These are phyloP conservation scores for Beta vulgaris DNA, from an alignment of 148 eudicot species.

Conservation along the genomic window DNA sequence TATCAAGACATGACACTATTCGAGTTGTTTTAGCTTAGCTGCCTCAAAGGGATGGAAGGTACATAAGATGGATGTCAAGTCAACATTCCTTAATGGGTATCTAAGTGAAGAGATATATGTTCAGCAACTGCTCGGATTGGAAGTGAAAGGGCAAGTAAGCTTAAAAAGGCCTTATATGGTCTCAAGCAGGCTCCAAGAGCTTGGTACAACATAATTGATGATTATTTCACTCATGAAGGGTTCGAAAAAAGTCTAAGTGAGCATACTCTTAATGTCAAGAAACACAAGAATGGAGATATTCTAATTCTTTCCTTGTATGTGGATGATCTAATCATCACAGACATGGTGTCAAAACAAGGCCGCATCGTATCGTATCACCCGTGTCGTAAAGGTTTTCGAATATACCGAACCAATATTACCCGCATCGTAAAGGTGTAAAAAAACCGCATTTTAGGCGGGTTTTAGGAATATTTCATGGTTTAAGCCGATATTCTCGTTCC, in stretches of 20 bases:
- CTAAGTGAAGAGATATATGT: conserved; percentile 19
- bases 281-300: conserved; percentile 2
- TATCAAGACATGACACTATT: background rate
- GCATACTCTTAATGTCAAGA: conserved; percentile 21
- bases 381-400: too few species aligned
- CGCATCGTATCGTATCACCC: too few species aligned
- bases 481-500: too few species aligned
- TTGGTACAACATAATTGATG: conserved; percentile 13
- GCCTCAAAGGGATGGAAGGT: too few species aligned
- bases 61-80: conserved; percentile 10
- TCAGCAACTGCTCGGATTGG: background rate
- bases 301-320: conserved; percentile 26
- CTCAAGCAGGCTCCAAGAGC: conserved; percentile 22
- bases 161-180: conserved; percentile 15
- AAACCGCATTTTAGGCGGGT: too few species aligned
- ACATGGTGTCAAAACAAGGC: too few species aligned
- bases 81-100: conserved; percentile 6
- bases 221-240: too few species aligned
- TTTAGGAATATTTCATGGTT: too few species aligned
- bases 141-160: background rate
- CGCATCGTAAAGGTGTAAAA: too few species aligned
- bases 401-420: too few species aligned
- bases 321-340: conserved; percentile 21
- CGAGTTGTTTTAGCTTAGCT: background rate
- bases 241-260: too few species aligned